These are phyloP conservation scores for Hypoxylon fragiforme DNA, from an alignment of 495 filamentous ascomycete species.

Conservation along the genomic window DNA sequence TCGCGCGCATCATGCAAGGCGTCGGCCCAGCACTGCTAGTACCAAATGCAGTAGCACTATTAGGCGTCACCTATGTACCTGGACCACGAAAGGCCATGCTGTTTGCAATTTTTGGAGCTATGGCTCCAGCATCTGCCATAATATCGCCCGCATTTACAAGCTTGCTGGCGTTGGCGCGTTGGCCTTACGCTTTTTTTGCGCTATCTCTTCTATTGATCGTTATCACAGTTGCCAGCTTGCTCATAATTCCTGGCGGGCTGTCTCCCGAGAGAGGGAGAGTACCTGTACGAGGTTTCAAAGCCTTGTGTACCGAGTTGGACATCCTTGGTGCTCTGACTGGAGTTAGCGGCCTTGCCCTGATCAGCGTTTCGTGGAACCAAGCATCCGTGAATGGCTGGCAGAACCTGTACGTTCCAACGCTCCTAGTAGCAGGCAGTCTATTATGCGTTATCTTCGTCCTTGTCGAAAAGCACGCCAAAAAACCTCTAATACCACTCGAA, in stretches of 20 bases:
- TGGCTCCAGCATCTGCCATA: conserved; percentile 60
- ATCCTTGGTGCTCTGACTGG: conserved; percentile 55
- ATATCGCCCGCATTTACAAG: conserved; percentile 56
- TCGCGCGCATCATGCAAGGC: conserved; percentile 64
- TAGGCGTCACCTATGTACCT: conserved; percentile 60
- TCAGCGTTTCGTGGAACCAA: conserved; percentile 67
- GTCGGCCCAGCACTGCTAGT: conserved; percentile 64
- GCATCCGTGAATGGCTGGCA: conserved; percentile 61
- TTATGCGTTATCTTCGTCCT: conserved; percentile 55
- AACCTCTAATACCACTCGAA: conserved; percentile 60
- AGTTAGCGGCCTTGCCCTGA: conserved; percentile 57
- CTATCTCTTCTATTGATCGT: conserved; percentile 54
- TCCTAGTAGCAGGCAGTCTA: conserved; percentile 58
- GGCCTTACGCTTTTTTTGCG: conserved; percentile 67
- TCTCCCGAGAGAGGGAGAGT: conserved; percentile 30
- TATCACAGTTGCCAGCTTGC: conserved; percentile 46
- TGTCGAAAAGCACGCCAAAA: conserved; percentile 50
- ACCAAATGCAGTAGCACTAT: conserved; percentile 64
- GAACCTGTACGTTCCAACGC: conserved; percentile 54
- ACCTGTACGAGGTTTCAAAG: conserved; percentile 12
- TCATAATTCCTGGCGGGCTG: conserved; percentile 59
- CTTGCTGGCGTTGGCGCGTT: conserved; percentile 61
- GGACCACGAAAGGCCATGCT: conserved; percentile 64
- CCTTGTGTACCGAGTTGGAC: conserved; percentile 50
- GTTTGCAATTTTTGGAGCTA: conserved; percentile 67